A percentile compares a stretch with the other conserved stretches of the same genome.
These are phyloP conservation scores for Euptelea pleiosperma DNA, from an alignment of 164 flowering plant species.

Conservation along the genomic window DNA sequence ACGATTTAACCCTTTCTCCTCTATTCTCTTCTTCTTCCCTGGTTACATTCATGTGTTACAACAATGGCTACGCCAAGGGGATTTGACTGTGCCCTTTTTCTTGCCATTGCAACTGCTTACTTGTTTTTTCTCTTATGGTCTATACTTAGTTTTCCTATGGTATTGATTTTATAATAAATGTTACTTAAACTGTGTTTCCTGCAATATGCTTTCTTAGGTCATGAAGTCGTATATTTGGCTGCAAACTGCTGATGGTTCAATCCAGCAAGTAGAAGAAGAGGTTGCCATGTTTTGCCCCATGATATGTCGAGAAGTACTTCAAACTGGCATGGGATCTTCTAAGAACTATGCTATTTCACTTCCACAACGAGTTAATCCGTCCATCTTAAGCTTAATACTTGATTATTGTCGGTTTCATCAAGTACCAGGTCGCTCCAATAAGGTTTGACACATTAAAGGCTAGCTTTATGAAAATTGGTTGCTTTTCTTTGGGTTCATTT, in stretches of 20 bases:
- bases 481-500: background rate
- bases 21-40: too few species aligned
- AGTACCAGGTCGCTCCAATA: constrained; percentile 85
- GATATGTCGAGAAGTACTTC: constrained; percentile 74
- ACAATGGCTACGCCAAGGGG: too few species aligned
- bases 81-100: background rate
- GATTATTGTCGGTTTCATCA: constrained; percentile 95
- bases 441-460: constrained; percentile 39
- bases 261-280: constrained; percentile 94
- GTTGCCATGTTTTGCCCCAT: constrained; percentile 90
- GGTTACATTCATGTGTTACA: too few species aligned
- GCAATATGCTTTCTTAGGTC: constrained; percentile 24
- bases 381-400: constrained; percentile 66
- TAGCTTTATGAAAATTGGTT: background rate
- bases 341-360: constrained; percentile 76
- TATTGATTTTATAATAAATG: background rate
- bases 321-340: constrained; percentile 75
- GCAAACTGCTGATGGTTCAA: constrained; percentile 87
- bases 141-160: background rate
- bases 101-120: background rate
- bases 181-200: background rate
- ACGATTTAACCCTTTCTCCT: too few species aligned
- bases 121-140: background rate
- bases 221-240: constrained; percentile 96
- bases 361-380: constrained; percentile 78